Evolutionary conservation across 1,284 basidiomycete species (phyloP).

Genomic region (Grifola frondosa): DNA sequence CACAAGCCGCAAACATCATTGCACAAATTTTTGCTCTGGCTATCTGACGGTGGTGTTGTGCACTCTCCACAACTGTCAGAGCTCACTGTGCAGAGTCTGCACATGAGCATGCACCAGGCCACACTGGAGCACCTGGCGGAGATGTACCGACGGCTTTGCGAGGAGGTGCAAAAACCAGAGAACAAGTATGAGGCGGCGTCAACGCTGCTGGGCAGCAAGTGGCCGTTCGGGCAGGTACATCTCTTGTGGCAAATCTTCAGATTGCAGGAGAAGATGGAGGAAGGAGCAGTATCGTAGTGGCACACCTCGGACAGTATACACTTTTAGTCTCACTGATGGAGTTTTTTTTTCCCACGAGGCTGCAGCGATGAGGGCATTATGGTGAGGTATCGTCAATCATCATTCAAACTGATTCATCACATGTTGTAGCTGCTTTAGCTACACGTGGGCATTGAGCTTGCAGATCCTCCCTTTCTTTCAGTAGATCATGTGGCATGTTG

Average conservation of each 20-base stretch:
- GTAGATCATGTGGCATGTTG: too few relatives aligned
- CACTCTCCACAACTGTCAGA: conserved; percentile 75
- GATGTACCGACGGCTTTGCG: conserved; percentile 70
- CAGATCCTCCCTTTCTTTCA: too few relatives aligned
- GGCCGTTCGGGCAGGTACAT: conserved; percentile 74
- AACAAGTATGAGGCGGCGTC: conserved; percentile 85
- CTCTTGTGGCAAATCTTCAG: conserved; percentile 74
- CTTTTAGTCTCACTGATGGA: too few relatives aligned
- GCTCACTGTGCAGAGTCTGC: conserved; percentile 67
- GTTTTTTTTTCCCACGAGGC: too few relatives aligned
- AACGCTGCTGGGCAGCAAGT: conserved; percentile 75
- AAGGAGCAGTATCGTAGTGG: conserved; percentile 3
- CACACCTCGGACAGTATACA: too few relatives aligned
- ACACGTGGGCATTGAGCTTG: too few relatives aligned
- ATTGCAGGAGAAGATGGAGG: conserved; percentile 43
- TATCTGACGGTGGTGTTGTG: conserved; percentile 67
- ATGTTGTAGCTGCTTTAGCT: too few relatives aligned
- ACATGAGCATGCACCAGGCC: conserved; percentile 68
- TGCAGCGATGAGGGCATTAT: too few relatives aligned
- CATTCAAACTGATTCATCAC: too few relatives aligned
- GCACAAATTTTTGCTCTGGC: conserved; percentile 61
- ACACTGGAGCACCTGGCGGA: conserved; percentile 65
- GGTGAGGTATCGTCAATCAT: too few relatives aligned
- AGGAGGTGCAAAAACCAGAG: conserved; percentile 66
- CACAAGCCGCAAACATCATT: conserved; percentile 51